phyloP scores from a whole-genome alignment of 306 rosid genomes.

The Vigna nakashimae region DNA sequence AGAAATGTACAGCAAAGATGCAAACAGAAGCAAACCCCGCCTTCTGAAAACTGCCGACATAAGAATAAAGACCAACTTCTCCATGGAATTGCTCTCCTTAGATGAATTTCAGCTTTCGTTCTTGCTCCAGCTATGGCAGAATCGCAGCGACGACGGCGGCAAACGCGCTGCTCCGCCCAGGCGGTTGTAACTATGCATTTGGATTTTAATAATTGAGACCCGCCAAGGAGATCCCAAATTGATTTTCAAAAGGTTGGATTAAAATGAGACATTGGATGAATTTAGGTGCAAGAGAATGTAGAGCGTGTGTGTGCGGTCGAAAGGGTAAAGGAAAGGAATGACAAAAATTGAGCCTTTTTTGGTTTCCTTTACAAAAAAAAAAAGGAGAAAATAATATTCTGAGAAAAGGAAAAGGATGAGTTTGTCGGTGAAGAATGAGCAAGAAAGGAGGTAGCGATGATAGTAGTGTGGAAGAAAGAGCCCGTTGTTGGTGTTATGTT shows the following conservation, averaged over 20 bases:
- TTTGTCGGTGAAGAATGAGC: constrained; percentile 26
- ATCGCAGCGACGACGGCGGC: constrained; percentile 73
- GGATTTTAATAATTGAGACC: constrained; percentile 10
- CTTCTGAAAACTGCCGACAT: constrained; percentile 75
- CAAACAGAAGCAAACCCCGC: constrained; percentile 80
- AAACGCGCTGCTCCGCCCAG: constrained; percentile 60
- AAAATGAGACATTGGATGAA: background rate
- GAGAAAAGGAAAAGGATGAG: constrained; percentile 9
- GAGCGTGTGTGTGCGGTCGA: background rate
- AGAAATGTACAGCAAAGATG: constrained; percentile 83
- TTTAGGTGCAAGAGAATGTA: background rate
- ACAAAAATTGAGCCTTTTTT: background rate
- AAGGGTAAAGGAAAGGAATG: background rate
- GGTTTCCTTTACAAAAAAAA: background rate
- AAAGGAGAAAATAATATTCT: background rate
- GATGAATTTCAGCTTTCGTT: constrained; percentile 41
- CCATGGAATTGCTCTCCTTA: constrained; percentile 57
- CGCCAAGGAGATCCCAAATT: constrained; percentile 34
- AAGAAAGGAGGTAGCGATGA: background rate
- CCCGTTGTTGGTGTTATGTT: background rate
- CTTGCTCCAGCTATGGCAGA: constrained; percentile 69
- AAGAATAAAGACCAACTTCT: constrained; percentile 61
- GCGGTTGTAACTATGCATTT: constrained; percentile 80
- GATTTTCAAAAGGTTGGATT: background rate
- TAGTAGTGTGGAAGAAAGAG: background rate